Conservation (phyloP, 2,329 filamentous ascomycete species). For the Sclerotinia glacialis region DNA sequence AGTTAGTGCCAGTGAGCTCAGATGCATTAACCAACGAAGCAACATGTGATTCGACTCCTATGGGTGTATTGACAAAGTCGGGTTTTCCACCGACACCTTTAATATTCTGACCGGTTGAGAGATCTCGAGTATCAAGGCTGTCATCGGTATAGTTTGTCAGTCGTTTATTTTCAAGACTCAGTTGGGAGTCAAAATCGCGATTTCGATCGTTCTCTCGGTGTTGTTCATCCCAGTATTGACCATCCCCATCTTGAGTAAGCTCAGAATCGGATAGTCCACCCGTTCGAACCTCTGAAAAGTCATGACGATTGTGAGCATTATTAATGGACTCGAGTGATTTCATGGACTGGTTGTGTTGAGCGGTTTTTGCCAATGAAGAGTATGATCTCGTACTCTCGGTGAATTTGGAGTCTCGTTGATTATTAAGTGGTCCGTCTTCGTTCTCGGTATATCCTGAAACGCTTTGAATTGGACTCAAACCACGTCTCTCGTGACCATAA, state of each 20-base stretch:
- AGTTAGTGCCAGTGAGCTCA: conserved; percentile 62
- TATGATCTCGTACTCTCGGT: conserved; percentile 54
- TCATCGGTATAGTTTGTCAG: conserved; percentile 56
- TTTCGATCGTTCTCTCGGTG: conserved; percentile 39
- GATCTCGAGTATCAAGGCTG: conserved; percentile 52
- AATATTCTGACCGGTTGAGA: conserved; percentile 67
- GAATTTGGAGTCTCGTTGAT: conserved; percentile 56
- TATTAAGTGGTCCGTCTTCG: conserved; percentile 46
- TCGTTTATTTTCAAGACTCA: conserved; percentile 54
- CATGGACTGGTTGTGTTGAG: conserved; percentile 50
- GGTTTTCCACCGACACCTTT: conserved; percentile 70
- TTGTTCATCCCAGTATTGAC: conserved; percentile 40
- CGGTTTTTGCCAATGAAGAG: conserved; percentile 61
- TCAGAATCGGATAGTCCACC: conserved; percentile 44
- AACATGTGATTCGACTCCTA: conserved; percentile 82
- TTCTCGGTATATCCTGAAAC: conserved; percentile 81
- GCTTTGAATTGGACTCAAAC: conserved; percentile 85
- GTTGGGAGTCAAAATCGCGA: conserved; percentile 54
- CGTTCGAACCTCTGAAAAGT: conserved; percentile 38
- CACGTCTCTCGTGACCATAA: conserved; percentile 66
- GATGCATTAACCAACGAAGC: conserved; percentile 83
- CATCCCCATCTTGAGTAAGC: conserved; percentile 44
- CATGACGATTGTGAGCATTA: conserved; percentile 37
- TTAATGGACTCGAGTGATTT: conserved; percentile 47
- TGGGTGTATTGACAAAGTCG: conserved; percentile 67